Conservation (phyloP, 441 rosid genomes). For the Pelargonium fulgidum region DNA sequence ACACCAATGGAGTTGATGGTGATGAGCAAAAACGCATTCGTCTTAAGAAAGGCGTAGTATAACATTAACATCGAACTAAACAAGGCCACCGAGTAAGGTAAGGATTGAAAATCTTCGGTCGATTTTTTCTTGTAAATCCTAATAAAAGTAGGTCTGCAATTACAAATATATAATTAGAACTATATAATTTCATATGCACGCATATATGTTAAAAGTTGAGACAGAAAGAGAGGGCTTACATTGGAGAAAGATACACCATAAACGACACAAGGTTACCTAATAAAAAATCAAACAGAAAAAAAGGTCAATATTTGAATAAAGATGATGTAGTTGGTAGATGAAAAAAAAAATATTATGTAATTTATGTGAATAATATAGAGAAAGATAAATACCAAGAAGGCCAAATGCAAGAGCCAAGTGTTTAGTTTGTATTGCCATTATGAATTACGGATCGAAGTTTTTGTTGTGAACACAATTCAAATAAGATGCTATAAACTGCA, state of each 20-base stretch:
- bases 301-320: too few species aligned
- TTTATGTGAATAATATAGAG: too few species aligned
- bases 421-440: slow-evolving; percentile 26
- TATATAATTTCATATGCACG: too few species aligned
- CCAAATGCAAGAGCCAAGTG: slow-evolving; percentile 27
- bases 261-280: slow-evolving; percentile 38
- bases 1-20: slow-evolving; percentile 39
- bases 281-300: too few species aligned
- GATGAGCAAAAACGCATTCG: slow-evolving; percentile 29
- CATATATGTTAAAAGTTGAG: background rate
- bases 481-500: too few species aligned
- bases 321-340: too few species aligned
- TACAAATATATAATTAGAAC: background rate
- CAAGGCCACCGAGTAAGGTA: slow-evolving; percentile 46
- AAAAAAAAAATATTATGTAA: too few species aligned
- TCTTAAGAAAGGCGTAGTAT: slow-evolving; percentile 39
- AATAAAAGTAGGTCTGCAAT: slow-evolving; percentile 39
- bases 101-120: slow-evolving; percentile 45
- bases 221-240: slow-evolving; percentile 24
- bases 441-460: background rate
- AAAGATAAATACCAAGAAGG: slow-evolving; percentile 16
- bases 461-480: slow-evolving; percentile 10
- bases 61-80: slow-evolving; percentile 43
- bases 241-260: slow-evolving; percentile 39
- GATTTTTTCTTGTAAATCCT: slow-evolving; percentile 41